A percentile compares a stretch with the other conserved stretches of the same genome.
These are phyloP conservation scores for Tetracentron sinense DNA, from an alignment of 164 flowering plant species.

Conservation along the genomic window DNA sequence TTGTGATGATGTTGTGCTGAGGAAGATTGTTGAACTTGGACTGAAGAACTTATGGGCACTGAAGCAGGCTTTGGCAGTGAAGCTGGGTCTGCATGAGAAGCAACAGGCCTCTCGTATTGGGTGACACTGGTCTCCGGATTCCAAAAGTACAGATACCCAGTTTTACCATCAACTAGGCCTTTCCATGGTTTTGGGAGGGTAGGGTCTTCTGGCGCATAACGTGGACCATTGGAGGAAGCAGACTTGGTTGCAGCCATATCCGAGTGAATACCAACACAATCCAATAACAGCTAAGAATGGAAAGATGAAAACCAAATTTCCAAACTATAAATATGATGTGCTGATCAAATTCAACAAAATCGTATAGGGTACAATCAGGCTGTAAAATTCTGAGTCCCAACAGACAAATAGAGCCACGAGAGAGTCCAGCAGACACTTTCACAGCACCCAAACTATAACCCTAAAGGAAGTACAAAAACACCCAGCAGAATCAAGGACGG, in stretches of 20 bases:
- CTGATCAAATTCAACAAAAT: too few relatives aligned
- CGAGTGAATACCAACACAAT: neutral
- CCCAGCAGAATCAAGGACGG: too few relatives aligned
- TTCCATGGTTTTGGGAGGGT: slow-evolving; percentile 95
- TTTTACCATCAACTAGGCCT: slow-evolving; percentile 83
- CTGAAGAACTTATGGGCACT: slow-evolving; percentile 42
- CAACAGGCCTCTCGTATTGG: slow-evolving; percentile 82
- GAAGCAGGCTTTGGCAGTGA: slow-evolving; percentile 26
- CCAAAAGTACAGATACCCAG: slow-evolving; percentile 89
- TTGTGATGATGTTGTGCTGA: slow-evolving; percentile 28
- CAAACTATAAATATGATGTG: too few relatives aligned
- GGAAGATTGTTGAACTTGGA: slow-evolving; percentile 45
- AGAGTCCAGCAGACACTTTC: too few relatives aligned
- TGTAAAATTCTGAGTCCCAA: too few relatives aligned
- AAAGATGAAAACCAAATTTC: too few relatives aligned
- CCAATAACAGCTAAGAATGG: neutral
- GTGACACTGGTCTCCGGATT: slow-evolving; percentile 92
- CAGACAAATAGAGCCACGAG: too few relatives aligned
- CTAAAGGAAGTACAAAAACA: too few relatives aligned
- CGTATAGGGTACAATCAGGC: too few relatives aligned
- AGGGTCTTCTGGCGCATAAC: slow-evolving; percentile 85
- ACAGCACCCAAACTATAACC: too few relatives aligned
- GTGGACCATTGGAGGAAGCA: slow-evolving; percentile 42
- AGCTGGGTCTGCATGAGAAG: slow-evolving; percentile 11
- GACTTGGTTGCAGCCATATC: slow-evolving; percentile 62